Evolutionary conservation across 441 rosid genomes (phyloP), one percentile per base, ranked within the genome.

Genomic region (Gossypium gossypioides): DNA sequence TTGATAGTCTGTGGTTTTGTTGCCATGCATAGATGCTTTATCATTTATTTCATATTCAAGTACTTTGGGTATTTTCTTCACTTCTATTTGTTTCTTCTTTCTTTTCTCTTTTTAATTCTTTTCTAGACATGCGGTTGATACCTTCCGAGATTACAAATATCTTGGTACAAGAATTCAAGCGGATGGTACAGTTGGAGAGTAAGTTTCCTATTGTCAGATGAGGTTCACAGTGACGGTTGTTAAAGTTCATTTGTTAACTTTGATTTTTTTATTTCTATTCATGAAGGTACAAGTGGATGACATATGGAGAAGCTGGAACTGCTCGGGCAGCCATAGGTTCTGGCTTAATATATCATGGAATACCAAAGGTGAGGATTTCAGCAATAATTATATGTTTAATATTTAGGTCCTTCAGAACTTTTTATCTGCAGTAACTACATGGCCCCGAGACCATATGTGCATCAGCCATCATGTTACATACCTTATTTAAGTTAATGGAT

Each of bases 141-240:
- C 85, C 69, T 96, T 85, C 79, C 86, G 84, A 65, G 98, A 93
- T 77, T 89, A 89, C 86, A 93, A 90, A 74, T 96, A 91, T 76
- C 76, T 96, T 77, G 99, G 99, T 40, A 90, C 97, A 50, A 89
- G 99, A 59, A 80, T 89, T 69, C 87, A 86, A 40, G 87, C 82
- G 62, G 99, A 96, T 83, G 99, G 98, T 79, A 93, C 97, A 2
- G 89, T 93, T 75, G 99, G 99, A 81, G 99, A 87, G 99, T 96
- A 81, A 86, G 98, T 80, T 68, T 66, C 48, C 34, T 58, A 55
- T 60, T 71, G 59, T 62, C 50, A 48, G 56, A 54, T 61, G 70
- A 32, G 71, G 18, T 7, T 78, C 66, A 21, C 16, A 10, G 48
- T 37, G 44, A n/a, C 64, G 71, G 48, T 61, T 56, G 29, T 65